Conservation (phyloP, 2,329 filamentous ascomycete species). For the Xylariomycetidae sp. region DNA sequence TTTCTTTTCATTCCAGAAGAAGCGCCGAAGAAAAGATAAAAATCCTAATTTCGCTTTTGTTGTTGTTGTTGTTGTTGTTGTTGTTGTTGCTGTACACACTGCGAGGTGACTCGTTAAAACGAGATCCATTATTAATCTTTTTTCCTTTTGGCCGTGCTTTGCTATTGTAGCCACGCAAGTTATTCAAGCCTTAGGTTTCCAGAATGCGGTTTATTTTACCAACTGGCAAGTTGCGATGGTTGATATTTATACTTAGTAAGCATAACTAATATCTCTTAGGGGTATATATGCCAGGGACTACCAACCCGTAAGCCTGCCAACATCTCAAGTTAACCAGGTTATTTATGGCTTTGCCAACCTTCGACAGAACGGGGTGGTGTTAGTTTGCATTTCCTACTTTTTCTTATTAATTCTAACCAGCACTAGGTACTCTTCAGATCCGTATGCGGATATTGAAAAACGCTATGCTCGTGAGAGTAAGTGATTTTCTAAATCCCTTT, state of each 20-base stretch:
- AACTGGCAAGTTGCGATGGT: conserved; percentile 37
- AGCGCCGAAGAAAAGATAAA: no score
- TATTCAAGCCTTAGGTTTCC: conserved; percentile 29
- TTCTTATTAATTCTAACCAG: conserved; percentile 6
- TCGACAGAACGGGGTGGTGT: conserved; percentile 66
- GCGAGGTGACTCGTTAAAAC: no score
- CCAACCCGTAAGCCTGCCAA: conserved; percentile 65
- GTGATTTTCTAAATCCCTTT: conserved; percentile 11
- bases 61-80: no score
- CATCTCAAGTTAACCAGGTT: conserved; percentile 68
- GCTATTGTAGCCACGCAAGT: no score
- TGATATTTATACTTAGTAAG: not conserved
- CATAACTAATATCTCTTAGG: conserved; percentile 34
- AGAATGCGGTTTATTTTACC: conserved; percentile 43
- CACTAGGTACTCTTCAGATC: conserved; percentile 57
- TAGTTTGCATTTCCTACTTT: conserved; percentile 26
- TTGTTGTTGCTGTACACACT: no score
- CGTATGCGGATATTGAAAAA: conserved; percentile 67
- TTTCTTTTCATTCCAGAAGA: no score
- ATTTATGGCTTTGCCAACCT: conserved; percentile 81
- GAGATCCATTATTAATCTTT: no score
- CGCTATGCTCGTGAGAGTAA: conserved; percentile 65
- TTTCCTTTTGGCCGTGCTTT: no score
- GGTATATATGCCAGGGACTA: conserved; percentile 72
- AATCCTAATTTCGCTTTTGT: no score